Conservation (phyloP, 1,284 basidiomycete species). For the Caloboletus firmus region DNA sequence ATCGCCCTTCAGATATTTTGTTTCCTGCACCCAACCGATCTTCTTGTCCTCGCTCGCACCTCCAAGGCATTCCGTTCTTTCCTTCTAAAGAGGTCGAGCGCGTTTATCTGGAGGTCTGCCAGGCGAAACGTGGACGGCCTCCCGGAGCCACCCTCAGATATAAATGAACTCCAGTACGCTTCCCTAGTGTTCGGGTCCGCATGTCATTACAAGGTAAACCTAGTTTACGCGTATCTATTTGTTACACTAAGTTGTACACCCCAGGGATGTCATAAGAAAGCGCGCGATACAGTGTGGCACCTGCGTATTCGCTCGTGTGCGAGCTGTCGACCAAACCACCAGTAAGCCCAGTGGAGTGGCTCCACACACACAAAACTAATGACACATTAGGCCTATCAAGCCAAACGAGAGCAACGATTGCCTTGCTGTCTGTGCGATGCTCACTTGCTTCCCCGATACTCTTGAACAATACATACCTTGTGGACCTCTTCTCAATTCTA, state of each 20-base stretch:
- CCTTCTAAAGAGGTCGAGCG: conserved; percentile 25
- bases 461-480: conserved; percentile 30
- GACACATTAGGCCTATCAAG: conserved; percentile 23
- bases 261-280: conserved; percentile 31
- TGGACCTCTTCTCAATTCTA: conserved; percentile 27
- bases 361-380: not conserved
- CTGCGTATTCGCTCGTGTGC: conserved; percentile 32
- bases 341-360: conserved; percentile 17
- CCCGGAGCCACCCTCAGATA: conserved; percentile 33
- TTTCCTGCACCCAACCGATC: conserved; percentile 30
- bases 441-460: conserved; percentile 10
- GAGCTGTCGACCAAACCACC: conserved; percentile 26
- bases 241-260: conserved; percentile 3
- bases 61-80: conserved; percentile 30
- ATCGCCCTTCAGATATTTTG: conserved; percentile 27
- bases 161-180: conserved; percentile 38
- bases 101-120: conserved; percentile 32
- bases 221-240: not conserved
- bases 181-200: conserved; percentile 31
- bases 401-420: conserved; percentile 7
- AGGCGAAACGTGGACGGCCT: conserved; percentile 26
- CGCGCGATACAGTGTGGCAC: conserved; percentile 33
- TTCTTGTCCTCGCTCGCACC: conserved; percentile 33
- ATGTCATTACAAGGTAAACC: conserved; percentile 30
- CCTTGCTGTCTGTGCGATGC: conserved; percentile 9